Base-by-base conservation (phyloP, 306 rosid species). In the Quillaja saponaria region DNA sequence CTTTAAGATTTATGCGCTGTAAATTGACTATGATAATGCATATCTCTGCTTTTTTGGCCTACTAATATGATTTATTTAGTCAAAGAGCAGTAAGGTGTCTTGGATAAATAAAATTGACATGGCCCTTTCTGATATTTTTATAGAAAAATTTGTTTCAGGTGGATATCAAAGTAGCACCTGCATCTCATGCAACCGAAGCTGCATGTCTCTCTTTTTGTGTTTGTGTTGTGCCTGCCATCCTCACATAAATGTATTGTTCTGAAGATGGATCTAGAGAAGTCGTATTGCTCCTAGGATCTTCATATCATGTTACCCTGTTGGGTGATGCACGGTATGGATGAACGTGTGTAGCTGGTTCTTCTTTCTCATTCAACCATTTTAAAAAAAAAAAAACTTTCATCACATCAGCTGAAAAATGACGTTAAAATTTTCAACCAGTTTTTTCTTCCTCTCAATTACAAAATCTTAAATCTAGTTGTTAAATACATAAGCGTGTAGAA, bases 111-210 rank as follows among this genome's bases (percentile, higher is more conserved):
- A 25, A 25, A 25, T 25, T 25, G 31, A 25, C 31, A 25, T 1
- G 2, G 31, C 4, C 31, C 31, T 25, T 25, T 25, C 31, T 25
- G 31, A 25, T n/a, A n/a, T n/a, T n/a, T n/a, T n/a, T n/a, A n/a
- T n/a, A n/a, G n/a, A n/a, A n/a, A 15, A 61, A 61, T 66, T 48
- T 63, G 49, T 66, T 71, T 63, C n/a, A 94, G 97, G 96, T 94
- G 77, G 97, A 94, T 68, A 94, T 94, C 72, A 81, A 83, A 76
- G 85, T 94, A 53, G 99, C 95, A 31, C 99, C 96, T 21, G 91
- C 97, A 76, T 89, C 99, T 51, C 97, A 94, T 80, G 81, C 97
- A 15, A 87, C 96, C 38, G 95, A 89, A 83, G 86, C 85, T 64
- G 85, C 91, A 51, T 91, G 99, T 94, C 70, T 13, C 45, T 49